Evolutionary conservation across 1,284 basidiomycete species (phyloP), one percentile per base, ranked within the genome.

Genomic region (Somion occarium): DNA sequence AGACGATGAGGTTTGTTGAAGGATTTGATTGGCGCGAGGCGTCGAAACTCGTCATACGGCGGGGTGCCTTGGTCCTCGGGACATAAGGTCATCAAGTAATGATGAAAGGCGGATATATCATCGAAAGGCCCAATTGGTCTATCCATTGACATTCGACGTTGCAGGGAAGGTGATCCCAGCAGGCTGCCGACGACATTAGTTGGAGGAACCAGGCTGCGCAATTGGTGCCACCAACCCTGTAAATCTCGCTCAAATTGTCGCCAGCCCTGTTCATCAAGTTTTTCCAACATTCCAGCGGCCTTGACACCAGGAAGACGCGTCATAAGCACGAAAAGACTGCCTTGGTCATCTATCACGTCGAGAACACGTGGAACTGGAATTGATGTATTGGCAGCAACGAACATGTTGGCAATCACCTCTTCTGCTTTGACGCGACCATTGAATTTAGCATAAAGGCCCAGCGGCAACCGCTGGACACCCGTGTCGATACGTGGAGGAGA

Each of bases 341-440:
- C 26, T 23, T n/a, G 12, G 20, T 53, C 51, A 18, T 19, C 25
- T 19, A 58, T 38, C 22, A 56, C 56, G 23, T 56, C 56, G 11
- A 56, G 49, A 18, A 58, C 49, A 18, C 25, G 34, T 3, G 56
- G 56, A 13, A 54, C 55, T n/a, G 56, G 56, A 23, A 56, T 54
- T 18, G 52, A 54, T 24, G 56, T 56, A 43, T 56, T 37, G 34
- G 34, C 34, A 9, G 11, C 34, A 11, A 37, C 34, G 34, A 37
- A 37, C 34, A 37, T 37, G 9, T 9, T 37, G n/a, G 34, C 34
- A 9, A 37, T 11, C 9, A 37, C 34, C 34, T 37, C 34, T n/a
- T 9, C 34, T n/a, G 9, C 34, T 11, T 9, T 37, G 9, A 37
- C 11, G 34, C 34, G 34, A 37, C 11, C 9, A 9, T n/a, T n/a